Base-by-base conservation (phyloP, 129 eudicot species). In the Chrysanthemum makinoi region DNA sequence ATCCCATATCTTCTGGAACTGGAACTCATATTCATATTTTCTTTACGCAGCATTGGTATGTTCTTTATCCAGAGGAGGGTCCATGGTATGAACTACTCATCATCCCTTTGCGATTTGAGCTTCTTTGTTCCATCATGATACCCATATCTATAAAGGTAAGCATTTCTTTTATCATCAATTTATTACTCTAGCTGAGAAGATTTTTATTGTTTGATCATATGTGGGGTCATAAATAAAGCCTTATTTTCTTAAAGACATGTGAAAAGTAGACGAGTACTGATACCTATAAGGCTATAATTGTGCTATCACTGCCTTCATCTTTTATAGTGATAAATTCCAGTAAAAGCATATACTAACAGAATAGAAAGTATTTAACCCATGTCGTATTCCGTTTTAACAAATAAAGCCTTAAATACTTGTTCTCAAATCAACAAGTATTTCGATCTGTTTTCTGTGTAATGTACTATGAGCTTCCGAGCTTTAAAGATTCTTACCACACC, bases 81-180 rank as follows among this genome's bases (percentile, higher is more conserved):
- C 97, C 99, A 35, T 94, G 99, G 99, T 94, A 89, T 71, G 97
- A 94, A 75, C 79, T 94, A 51, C 85, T 94, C 76, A 74, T 94
- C 62, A 94, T 94, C 66, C 99, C 99, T 66, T 77, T 94, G 50
- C 89, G 99, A 51, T 94, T 94, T 90, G 97, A 94, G 82, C 91
- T 94, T 69, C 99, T 94, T 62, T 94, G 97, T 78, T 94, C 99
- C 81, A 89, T 94, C 82, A 94, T 94, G 99, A 94, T 94, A 80
- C 99, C 99, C 48, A 94, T 94, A 75, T 89, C 96, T 47, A 87
- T 94, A 72, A 94, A 94, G 99, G 99, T 94, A 74, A 75, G 16
- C 24, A 33, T 60, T 72, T 53, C 54, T 26, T 68, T 48, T 54
- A 22, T 39, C 46, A 48, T 65, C 15, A 17, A 49, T 16, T 5